These are phyloP conservation scores for Thermothielavioides terrestris DNA, from an alignment of 495 filamentous ascomycete genomes.

Conservation along the genomic window DNA sequence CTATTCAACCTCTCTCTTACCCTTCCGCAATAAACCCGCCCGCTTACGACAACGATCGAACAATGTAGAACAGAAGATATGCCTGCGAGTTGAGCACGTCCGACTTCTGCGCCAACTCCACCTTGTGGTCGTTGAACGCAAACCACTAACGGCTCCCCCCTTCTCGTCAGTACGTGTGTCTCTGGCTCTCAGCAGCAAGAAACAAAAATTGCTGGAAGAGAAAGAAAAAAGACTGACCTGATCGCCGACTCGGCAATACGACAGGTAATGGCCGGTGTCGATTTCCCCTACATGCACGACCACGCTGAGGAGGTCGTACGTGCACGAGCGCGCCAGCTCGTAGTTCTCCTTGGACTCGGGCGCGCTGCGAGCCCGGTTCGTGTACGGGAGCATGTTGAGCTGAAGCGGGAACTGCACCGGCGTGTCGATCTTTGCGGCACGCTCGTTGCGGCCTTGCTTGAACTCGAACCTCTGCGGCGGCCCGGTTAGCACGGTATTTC, in stretches of 20 bases:
- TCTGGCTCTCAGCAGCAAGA: neutral
- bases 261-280: slow-evolving; percentile 80
- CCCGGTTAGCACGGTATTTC: neutral
- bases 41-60: slow-evolving; percentile 51
- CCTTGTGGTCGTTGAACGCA: slow-evolving; percentile 83
- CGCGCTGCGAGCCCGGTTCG: slow-evolving; percentile 47
- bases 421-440: slow-evolving; percentile 70
- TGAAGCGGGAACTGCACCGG: slow-evolving; percentile 75
- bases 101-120: slow-evolving; percentile 65
- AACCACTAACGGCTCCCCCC: slow-evolving; percentile 65
- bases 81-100: slow-evolving; percentile 76
- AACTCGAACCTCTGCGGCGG: slow-evolving; percentile 65
- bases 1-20: too few relatives aligned
- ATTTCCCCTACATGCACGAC: slow-evolving; percentile 83
- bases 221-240: slow-evolving; percentile 44
- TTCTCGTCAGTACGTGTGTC: neutral
- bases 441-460: slow-evolving; percentile 46
- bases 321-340: slow-evolving; percentile 46
- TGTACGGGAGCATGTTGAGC: slow-evolving; percentile 82
- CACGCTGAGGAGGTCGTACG: slow-evolving; percentile 77
- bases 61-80: slow-evolving; percentile 81
- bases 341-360: slow-evolving; percentile 35
- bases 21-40: too few relatives aligned
- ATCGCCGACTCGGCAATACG: slow-evolving; percentile 71
- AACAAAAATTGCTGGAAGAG: neutral